Conservation (phyloP, 306 rosid genomes). For the Crotalaria pallida region DNA sequence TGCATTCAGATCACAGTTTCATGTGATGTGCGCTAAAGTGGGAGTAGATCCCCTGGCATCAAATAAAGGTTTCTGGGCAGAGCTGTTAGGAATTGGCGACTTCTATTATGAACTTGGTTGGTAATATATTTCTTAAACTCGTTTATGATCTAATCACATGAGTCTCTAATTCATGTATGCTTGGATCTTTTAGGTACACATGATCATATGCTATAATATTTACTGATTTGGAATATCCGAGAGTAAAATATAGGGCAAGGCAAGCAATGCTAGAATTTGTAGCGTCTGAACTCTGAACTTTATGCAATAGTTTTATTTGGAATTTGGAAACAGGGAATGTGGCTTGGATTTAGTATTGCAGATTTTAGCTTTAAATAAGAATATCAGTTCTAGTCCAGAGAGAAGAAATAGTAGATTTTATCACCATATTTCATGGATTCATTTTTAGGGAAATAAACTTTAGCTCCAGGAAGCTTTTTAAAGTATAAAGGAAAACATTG, state of each 20-base stretch:
- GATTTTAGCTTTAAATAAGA: not conserved
- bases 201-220: not conserved
- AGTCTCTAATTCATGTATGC: not conserved
- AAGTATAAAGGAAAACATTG: not conserved
- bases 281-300: not conserved
- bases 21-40: conserved; percentile 94
- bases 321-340: not conserved
- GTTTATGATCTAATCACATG: not conserved
- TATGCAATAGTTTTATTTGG: not conserved
- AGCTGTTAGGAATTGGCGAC: conserved; percentile 93
- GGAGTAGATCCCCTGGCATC: conserved; percentile 98
- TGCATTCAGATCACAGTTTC: conserved; percentile 94
- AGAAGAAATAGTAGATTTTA: not conserved
- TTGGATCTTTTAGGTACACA: not conserved
- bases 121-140: conserved; percentile 33
- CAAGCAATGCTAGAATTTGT: not conserved
- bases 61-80: conserved; percentile 97
- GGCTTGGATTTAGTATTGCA: not conserved
- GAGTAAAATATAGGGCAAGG: not conserved
- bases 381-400: not conserved
- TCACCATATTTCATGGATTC: not conserved
- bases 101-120: conserved; percentile 93
- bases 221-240: not conserved
- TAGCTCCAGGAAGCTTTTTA: not conserved
- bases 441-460: not conserved